These are phyloP conservation scores for Calocybe indica DNA, from an alignment of 768 basidiomycete species.

Conservation along the genomic window DNA sequence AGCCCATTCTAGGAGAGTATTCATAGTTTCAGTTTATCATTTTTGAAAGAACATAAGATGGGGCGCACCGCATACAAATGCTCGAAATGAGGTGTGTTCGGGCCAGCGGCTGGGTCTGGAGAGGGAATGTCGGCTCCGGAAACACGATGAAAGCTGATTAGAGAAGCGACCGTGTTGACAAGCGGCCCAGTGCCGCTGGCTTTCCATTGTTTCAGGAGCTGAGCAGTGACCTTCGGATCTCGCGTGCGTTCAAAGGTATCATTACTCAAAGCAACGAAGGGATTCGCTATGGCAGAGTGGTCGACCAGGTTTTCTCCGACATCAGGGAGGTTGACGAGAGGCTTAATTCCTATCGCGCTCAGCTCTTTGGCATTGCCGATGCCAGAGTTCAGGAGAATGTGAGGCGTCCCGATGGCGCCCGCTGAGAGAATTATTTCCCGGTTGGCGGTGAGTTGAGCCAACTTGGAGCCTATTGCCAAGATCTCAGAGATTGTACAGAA, in stretches of 20 bases:
- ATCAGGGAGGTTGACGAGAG: constrained; percentile 19
- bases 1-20: constrained; percentile 2
- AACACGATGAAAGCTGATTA: constrained; percentile 21
- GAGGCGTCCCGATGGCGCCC: constrained; percentile 28
- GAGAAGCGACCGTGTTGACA: constrained; percentile 12
- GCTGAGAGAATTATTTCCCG: constrained; percentile 32
- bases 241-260: constrained; percentile 20
- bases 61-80: constrained; percentile 17
- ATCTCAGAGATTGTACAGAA: too few species aligned
- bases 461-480: constrained; percentile 1
- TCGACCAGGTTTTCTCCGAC: constrained; percentile 27
- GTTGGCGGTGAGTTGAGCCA: constrained; percentile 13
- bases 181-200: constrained; percentile 21
- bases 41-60: background rate
- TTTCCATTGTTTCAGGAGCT: constrained; percentile 21
- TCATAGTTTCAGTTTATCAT: background rate
- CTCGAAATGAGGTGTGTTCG: constrained; percentile 25
- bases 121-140: constrained; percentile 10
- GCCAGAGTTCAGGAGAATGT: constrained; percentile 27
- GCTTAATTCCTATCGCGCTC: constrained; percentile 13
- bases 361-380: constrained; percentile 22
- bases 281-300: constrained; percentile 17
- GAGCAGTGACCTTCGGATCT: constrained; percentile 12
- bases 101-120: constrained; percentile 24
- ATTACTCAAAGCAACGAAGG: constrained; percentile 19